phyloP scores from a whole-genome alignment of 2,329 filamentous ascomycete genomes.

The Apiospora malaysiana region DNA sequence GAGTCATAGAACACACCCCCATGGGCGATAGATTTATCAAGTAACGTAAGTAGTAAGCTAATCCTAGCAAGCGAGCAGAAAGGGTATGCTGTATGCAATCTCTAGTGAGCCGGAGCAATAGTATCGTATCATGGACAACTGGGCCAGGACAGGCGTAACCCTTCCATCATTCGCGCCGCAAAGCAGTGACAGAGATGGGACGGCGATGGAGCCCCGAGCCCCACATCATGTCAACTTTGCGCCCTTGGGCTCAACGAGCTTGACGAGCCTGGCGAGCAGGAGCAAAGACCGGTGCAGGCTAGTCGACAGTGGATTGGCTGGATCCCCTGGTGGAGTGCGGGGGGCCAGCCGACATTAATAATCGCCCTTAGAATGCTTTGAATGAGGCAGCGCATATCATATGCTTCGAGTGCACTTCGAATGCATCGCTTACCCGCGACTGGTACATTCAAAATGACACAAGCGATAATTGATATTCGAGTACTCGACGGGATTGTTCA shows the following conservation, averaged over 20 bases:
- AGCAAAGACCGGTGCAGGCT: not conserved
- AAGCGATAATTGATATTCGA: too few species aligned
- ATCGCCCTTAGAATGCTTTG: too few species aligned
- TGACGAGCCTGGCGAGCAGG: not conserved
- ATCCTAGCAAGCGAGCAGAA: not conserved
- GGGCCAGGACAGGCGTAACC: not conserved
- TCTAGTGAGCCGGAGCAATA: not conserved
- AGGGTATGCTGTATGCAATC: not conserved
- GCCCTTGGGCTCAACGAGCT: not conserved
- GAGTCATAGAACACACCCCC: not conserved
- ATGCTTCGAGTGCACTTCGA: too few species aligned
- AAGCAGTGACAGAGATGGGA: not conserved
- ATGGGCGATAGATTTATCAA: not conserved
- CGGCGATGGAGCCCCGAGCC: not conserved
- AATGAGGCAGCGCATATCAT: not conserved
- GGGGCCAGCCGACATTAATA: not conserved
- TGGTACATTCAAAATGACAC: too few species aligned
- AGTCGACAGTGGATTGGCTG: not conserved
- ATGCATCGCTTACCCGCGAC: too few species aligned
- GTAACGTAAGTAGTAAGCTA: not conserved
- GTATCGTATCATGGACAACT: not conserved
- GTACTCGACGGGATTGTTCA: too few species aligned
- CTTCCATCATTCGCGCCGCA: not conserved
- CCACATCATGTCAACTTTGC: conserved; percentile 18
- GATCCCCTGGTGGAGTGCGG: not conserved